A percentile compares a stretch with the other conserved stretches of the same genome.
Conservation (phyloP, 768 basidiomycete genomes). For the Cubamyces sp. region DNA sequence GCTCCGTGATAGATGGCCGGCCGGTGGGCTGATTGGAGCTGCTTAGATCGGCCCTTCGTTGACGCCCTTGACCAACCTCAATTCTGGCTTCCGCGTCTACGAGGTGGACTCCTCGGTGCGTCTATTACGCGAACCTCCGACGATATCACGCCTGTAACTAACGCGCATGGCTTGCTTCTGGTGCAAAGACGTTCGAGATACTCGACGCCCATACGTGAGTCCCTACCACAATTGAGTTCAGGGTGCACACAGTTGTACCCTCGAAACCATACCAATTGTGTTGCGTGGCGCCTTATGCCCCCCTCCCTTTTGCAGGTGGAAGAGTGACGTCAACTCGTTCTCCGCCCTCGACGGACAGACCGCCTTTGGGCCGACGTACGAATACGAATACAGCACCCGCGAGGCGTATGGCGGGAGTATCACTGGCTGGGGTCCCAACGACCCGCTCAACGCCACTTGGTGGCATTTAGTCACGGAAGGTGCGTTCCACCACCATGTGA, state of each 20-base stretch:
- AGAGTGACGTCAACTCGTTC: constrained; percentile 61
- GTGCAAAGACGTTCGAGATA: constrained; percentile 70
- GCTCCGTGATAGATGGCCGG: neutral
- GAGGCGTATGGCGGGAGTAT: constrained; percentile 64
- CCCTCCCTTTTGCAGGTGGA: constrained; percentile 51
- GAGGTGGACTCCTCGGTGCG: constrained; percentile 71
- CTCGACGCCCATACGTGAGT: constrained; percentile 77
- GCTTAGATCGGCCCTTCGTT: constrained; percentile 68
- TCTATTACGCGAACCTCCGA: neutral
- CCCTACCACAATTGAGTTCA: neutral
- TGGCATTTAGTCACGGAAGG: constrained; percentile 82
- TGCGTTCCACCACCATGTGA: constrained; percentile 33
- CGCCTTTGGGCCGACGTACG: constrained; percentile 61
- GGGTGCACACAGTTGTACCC: neutral
- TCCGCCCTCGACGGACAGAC: constrained; percentile 61
- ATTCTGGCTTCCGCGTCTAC: constrained; percentile 80
- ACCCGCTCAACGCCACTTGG: constrained; percentile 81
- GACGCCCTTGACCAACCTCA: constrained; percentile 71
- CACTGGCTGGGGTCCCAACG: constrained; percentile 59
- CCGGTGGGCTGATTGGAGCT: neutral
- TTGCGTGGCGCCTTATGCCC: too few relatives aligned
- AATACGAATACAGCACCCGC: constrained; percentile 70
- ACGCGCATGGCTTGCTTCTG: neutral
- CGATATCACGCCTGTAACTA: too few relatives aligned
- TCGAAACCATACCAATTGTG: neutral